Evolutionary conservation across 140 eudicot genomes (phyloP), one percentile per base, ranked within the genome.

Genomic region (Ambrosia hybrid): DNA sequence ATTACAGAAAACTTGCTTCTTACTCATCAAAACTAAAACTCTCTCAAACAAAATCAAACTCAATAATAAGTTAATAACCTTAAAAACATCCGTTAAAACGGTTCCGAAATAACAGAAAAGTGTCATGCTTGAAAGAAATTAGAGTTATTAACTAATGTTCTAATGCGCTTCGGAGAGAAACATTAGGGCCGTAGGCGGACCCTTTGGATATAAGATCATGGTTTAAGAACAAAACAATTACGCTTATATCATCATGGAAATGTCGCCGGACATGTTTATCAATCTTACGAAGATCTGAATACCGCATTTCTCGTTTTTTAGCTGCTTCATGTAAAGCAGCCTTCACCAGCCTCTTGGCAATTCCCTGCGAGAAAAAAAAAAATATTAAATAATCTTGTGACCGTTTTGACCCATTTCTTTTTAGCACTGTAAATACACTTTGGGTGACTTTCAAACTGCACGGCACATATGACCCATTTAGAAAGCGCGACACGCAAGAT

Each of bases 311-410:
- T 64, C 96, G 72, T 70, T 89, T 89, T 76, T 83, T 89, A 9
- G 96, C 96, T 5, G 94, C 96, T 87, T 82, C 94, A 0, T 81
- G 94, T 17, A 89, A 78, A 9, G 96, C 96, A 39, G 94, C 96
- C 60, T 89, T 87, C 36, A 89, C 84, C 16, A 89, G 84, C 80
- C 80, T 79, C 78, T 84, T 83, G 5, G 96, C 94, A 73, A 84
- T 83, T 82, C 96, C 96, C 96, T 89, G 80, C 67, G 68, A 9
- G 58, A n/a, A n/a, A 2, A 61, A 55, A 64, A 55, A 34, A 55
- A 41, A 21, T 21, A 21, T 21, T 4, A 1, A 41, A 41, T 41
- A 6, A 41, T 41, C 46, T 1, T 41, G 46, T 41, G 9, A 41
- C 46, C 1, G 45, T 39, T 51, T 51, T 51, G 57, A 51, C 57